phyloP scores from a whole-genome alignment of 352 stramenopile genomes.

The Phytophthora pini region DNA sequence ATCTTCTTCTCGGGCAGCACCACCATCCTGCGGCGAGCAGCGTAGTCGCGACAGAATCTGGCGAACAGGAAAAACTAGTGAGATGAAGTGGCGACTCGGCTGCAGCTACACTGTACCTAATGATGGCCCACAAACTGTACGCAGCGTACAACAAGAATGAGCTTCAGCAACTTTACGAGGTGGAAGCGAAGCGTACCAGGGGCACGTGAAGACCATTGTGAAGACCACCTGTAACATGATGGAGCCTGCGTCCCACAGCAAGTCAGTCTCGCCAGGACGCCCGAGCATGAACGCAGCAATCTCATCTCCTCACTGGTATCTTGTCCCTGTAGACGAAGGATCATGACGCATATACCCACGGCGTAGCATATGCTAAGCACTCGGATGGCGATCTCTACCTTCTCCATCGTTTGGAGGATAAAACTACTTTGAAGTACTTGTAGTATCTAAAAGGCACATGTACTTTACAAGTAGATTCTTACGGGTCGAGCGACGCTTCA shows the following conservation, averaged over 20 bases:
- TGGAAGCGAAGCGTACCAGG: conserved; percentile 48
- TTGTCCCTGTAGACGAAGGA: conserved; percentile 57
- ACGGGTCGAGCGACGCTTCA: conserved; percentile 17
- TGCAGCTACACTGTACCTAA: conserved; percentile 42
- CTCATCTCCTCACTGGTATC: conserved; percentile 51
- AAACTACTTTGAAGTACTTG: neutral
- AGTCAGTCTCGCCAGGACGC: neutral
- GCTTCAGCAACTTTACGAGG: neutral
- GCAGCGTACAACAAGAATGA: conserved; percentile 4
- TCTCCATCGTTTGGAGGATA: conserved; percentile 53
- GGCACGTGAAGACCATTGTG: conserved; percentile 86
- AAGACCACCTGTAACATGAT: conserved; percentile 84
- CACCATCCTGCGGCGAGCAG: conserved; percentile 54
- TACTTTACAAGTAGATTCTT: too few relatives aligned
- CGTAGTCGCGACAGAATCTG: conserved; percentile 66
- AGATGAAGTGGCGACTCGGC: neutral
- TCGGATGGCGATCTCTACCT: conserved; percentile 75
- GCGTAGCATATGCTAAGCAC: conserved; percentile 61
- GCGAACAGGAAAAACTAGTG: conserved; percentile 7
- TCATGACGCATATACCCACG: conserved; percentile 59
- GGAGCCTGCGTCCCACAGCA: conserved; percentile 41
- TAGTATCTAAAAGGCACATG: too few relatives aligned
- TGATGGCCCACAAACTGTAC: conserved; percentile 76
- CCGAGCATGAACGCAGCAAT: neutral
- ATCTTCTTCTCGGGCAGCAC: conserved; percentile 69